Evolutionary conservation across 495 filamentous ascomycete species (phyloP).

Genomic region (Neurospora intermedia): DNA sequence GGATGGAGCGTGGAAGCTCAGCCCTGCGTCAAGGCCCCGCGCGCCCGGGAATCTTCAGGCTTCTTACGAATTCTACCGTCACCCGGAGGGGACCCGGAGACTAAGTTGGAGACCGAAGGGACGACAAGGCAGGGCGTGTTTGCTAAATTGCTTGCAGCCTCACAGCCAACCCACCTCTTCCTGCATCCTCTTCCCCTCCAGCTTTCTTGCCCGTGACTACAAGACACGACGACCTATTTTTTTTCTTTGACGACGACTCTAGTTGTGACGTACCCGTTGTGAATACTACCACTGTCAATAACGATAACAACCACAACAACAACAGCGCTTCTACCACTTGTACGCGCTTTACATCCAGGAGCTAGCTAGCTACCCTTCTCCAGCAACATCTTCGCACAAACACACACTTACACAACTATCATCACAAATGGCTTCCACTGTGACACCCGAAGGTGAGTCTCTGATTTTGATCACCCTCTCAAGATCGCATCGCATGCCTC

Average conservation of each 20-base stretch:
- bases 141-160: constrained; percentile 17
- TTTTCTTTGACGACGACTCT: background rate
- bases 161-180: constrained; percentile 7
- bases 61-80: constrained; percentile 28
- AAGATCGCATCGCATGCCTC: background rate
- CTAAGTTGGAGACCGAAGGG: background rate
- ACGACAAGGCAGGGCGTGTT: constrained; percentile 4
- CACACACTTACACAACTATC: background rate
- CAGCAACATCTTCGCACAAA: background rate
- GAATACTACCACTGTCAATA: background rate
- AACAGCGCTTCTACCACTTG: background rate
- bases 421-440: constrained; percentile 16
- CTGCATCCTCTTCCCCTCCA: background rate
- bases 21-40: constrained; percentile 5
- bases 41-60: constrained; percentile 21
- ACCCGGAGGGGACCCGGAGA: constrained; percentile 4
- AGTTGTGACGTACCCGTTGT: background rate
- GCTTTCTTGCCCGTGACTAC: background rate
- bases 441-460: constrained; percentile 24
- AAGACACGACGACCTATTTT: background rate
- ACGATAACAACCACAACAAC: background rate
- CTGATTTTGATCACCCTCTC: background rate
- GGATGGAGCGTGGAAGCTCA: constrained; percentile 1
- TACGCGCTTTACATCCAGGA: constrained; percentile 1
- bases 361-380: constrained; percentile 19